These are phyloP conservation scores for Apiotrichum akiyoshidainum DNA, from an alignment of 1,284 basidiomycete genomes.

Conservation along the genomic window DNA sequence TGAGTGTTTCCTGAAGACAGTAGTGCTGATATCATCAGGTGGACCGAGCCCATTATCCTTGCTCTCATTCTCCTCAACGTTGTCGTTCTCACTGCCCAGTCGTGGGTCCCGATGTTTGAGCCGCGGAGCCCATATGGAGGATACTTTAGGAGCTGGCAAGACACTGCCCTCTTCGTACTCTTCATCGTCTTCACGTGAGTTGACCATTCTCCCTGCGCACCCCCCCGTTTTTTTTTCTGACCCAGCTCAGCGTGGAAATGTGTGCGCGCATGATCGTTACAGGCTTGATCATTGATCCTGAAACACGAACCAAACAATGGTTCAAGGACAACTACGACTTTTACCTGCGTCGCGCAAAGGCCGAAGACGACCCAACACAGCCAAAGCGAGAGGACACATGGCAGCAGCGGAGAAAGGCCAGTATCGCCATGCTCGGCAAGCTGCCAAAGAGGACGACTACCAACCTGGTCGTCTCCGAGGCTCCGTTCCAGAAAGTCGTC, in stretches of 20 bases:
- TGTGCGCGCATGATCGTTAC: conserved; percentile 85
- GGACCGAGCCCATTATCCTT: conserved; percentile 83
- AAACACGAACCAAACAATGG: conserved; percentile 56
- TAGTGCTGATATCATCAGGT: conserved; percentile 53
- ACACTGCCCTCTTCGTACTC: conserved; percentile 74
- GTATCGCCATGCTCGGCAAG: not conserved
- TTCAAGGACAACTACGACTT: conserved; percentile 2
- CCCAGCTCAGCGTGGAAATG: conserved; percentile 66
- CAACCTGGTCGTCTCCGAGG: conserved; percentile 30
- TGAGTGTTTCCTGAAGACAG: conserved; percentile 46
- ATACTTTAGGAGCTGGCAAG: conserved; percentile 85
- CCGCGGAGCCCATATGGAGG: conserved; percentile 55
- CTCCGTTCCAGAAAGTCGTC: conserved; percentile 56
- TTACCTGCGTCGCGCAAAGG: conserved; percentile 3
- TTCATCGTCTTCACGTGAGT: conserved; percentile 85
- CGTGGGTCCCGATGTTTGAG: conserved; percentile 57
- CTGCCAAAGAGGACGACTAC: not conserved
- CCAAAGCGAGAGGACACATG: conserved; percentile 8
- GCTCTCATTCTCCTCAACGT: conserved; percentile 80
- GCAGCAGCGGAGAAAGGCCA: not conserved
- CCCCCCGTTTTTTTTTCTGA: too few species aligned
- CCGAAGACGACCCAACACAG: conserved; percentile 6
- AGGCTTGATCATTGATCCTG: conserved; percentile 86
- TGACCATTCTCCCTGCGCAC: too few species aligned
- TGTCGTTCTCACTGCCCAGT: conserved; percentile 77